Conservation (phyloP, 2,329 filamentous ascomycete genomes). For the Beauveria asiatica region DNA sequence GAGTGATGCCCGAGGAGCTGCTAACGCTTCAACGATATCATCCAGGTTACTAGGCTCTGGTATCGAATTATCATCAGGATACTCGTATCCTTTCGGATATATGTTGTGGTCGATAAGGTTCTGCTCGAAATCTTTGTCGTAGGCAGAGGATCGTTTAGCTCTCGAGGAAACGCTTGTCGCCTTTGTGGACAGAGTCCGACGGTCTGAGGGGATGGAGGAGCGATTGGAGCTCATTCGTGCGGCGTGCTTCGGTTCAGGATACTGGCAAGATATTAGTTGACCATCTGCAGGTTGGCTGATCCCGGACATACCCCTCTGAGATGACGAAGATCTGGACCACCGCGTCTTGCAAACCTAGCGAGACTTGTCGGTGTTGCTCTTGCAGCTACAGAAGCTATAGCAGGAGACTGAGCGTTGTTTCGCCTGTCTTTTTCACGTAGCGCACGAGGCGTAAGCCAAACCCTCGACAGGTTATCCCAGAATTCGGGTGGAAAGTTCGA, state of each 20-base stretch:
- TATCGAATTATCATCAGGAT: background rate
- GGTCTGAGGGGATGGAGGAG: background rate
- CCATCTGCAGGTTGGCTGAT: background rate
- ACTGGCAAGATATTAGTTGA: background rate
- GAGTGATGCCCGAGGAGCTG: background rate
- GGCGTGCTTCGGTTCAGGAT: background rate
- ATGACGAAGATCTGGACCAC: slow-evolving; percentile 18
- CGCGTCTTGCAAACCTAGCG: slow-evolving; percentile 6
- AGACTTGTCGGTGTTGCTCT: background rate
- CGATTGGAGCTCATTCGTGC: background rate
- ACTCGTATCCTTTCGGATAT: background rate
- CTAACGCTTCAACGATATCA: background rate
- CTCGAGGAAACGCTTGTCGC: background rate
- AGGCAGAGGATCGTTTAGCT: slow-evolving; percentile 18
- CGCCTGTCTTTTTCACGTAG: slow-evolving; percentile 21
- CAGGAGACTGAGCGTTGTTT: slow-evolving; percentile 10
- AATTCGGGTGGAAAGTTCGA: slow-evolving; percentile 15
- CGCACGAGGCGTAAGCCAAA: slow-evolving; percentile 19
- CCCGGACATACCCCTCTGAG: slow-evolving; percentile 16
- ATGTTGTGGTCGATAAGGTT: slow-evolving; percentile 20
- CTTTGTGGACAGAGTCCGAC: too few relatives aligned
- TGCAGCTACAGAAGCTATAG: background rate
- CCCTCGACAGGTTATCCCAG: slow-evolving; percentile 18
- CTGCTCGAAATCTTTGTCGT: slow-evolving; percentile 27
- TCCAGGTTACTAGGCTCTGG: background rate